Evolutionary conservation across 2,329 filamentous ascomycete species (phyloP).

Genomic region (Cordyceps fumosorosea): DNA sequence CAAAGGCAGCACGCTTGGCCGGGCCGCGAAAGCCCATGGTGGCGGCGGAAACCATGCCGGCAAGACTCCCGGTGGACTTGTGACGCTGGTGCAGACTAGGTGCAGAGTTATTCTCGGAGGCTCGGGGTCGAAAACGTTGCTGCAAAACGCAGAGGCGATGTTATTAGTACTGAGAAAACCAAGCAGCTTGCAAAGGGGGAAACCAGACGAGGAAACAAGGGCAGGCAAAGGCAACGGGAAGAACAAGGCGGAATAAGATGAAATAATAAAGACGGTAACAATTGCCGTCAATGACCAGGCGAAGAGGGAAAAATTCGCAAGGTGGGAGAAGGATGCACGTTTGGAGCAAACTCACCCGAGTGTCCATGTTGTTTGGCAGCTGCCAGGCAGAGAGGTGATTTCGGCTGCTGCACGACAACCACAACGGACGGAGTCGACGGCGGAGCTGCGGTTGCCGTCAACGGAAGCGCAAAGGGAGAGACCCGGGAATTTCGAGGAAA

Average conservation of each 20-base stretch:
- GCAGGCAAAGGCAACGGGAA: slow-evolving; percentile 3
- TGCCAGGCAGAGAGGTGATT: slow-evolving; percentile 12
- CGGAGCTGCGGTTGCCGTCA: slow-evolving; percentile 1
- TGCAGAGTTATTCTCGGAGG: slow-evolving; percentile 47
- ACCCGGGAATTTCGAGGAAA: neutral
- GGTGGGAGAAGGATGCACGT: slow-evolving; percentile 5
- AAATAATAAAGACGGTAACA: slow-evolving; percentile 3
- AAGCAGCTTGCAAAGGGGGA: slow-evolving; percentile 11
- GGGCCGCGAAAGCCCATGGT: slow-evolving; percentile 32
- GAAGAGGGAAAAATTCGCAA: slow-evolving; percentile 1
- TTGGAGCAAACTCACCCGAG: slow-evolving; percentile 25
- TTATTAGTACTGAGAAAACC: slow-evolving; percentile 7
- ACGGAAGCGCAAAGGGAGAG: neutral
- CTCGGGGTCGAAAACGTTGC: slow-evolving; percentile 35
- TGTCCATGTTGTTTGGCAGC: slow-evolving; percentile 26
- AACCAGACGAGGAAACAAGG: slow-evolving; percentile 1
- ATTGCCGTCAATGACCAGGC: slow-evolving; percentile 10
- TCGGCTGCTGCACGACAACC: slow-evolving; percentile 12
- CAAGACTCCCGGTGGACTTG: slow-evolving; percentile 66
- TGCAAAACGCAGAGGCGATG: neutral
- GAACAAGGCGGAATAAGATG: slow-evolving; percentile 1
- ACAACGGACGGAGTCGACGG: slow-evolving; percentile 6
- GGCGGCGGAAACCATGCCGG: slow-evolving; percentile 21
- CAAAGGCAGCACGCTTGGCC: slow-evolving; percentile 72
- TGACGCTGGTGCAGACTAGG: slow-evolving; percentile 65